Percentiles rank a stretch among this genome's conserved stretches.
phyloP scores from a whole-genome alignment of 1,284 basidiomycete species.

The Heterobasidion parviporum region DNA sequence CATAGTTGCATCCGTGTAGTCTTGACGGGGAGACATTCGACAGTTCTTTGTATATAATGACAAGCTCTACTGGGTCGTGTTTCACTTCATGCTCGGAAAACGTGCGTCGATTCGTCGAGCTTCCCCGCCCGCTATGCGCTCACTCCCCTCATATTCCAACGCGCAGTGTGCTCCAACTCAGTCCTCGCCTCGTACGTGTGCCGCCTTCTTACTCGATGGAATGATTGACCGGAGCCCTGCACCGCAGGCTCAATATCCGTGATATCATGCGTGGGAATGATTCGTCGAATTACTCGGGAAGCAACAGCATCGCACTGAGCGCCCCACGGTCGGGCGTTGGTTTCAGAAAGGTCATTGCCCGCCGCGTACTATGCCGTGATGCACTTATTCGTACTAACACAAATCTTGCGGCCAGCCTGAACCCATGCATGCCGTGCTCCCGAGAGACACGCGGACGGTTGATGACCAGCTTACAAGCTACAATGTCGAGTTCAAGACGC shows the following conservation, averaged over 20 bases:
- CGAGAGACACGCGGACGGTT: neutral
- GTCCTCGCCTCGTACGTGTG: neutral
- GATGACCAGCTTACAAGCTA: neutral
- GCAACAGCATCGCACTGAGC: neutral
- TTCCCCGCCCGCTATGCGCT: neutral
- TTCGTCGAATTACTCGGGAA: neutral
- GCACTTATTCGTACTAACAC: neutral
- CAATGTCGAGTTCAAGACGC: neutral
- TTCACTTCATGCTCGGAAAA: constrained; percentile 1
- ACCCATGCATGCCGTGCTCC: neutral
- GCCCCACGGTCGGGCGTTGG: neutral
- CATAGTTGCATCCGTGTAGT: neutral
- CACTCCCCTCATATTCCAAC: neutral
- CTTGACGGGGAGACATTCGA: neutral
- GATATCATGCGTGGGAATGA: neutral
- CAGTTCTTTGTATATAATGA: neutral
- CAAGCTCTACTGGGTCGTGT: neutral
- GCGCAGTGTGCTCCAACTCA: neutral
- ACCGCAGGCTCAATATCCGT: neutral
- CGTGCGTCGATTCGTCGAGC: neutral
- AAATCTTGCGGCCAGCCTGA: neutral
- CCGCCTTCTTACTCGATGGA: neutral
- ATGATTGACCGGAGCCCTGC: no score
- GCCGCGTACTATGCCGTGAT: neutral
- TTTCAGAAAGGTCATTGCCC: neutral